Percentiles rank a stretch among this genome's conserved stretches.
These are phyloP conservation scores for Ophiocordyceps camponoti-leonardi DNA, from an alignment of 2,329 filamentous ascomycete species.

Conservation along the genomic window DNA sequence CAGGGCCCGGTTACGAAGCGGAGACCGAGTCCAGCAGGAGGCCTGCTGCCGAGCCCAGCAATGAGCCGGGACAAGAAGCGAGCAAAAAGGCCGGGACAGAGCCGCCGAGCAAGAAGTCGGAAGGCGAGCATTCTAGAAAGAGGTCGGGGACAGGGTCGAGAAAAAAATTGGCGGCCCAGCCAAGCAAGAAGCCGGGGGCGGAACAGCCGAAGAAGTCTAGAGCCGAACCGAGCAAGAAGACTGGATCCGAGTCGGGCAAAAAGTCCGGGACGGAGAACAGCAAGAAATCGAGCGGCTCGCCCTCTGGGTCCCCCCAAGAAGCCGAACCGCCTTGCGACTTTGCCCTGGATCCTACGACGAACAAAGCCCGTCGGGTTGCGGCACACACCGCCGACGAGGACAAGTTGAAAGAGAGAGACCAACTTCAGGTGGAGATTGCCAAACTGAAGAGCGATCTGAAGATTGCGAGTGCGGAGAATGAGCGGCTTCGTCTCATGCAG, in stretches of 20 bases:
- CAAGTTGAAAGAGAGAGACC: constrained; percentile 34
- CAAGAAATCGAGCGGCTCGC: not conserved
- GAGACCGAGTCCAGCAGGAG: not conserved
- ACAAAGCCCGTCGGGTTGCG: constrained; percentile 23
- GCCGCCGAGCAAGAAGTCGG: not conserved
- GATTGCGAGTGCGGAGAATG: constrained; percentile 38
- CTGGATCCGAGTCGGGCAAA: not conserved
- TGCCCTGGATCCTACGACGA: constrained; percentile 6
- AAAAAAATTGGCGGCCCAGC: constrained; percentile 2
- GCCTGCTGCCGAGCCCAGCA: not conserved
- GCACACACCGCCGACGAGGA: constrained; percentile 23
- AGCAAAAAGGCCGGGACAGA: not conserved
- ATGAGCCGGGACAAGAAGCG: not conserved
- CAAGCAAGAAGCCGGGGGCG: not conserved
- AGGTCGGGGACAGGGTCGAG: constrained; percentile 3
- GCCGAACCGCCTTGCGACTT: not conserved
- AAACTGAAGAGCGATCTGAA: constrained; percentile 41
- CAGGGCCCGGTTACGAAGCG: not conserved
- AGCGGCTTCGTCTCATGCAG: constrained; percentile 27
- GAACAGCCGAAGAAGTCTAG: not conserved
- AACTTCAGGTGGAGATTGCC: constrained; percentile 36
- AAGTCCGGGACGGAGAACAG: not conserved
- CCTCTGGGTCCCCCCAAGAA: not conserved
- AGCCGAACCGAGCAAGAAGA: not conserved
- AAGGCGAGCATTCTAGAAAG: not conserved